Base-by-base conservation (phyloP, 2,329 filamentous ascomycete species). In the Immersiporthe knoxdaviesiana region DNA sequence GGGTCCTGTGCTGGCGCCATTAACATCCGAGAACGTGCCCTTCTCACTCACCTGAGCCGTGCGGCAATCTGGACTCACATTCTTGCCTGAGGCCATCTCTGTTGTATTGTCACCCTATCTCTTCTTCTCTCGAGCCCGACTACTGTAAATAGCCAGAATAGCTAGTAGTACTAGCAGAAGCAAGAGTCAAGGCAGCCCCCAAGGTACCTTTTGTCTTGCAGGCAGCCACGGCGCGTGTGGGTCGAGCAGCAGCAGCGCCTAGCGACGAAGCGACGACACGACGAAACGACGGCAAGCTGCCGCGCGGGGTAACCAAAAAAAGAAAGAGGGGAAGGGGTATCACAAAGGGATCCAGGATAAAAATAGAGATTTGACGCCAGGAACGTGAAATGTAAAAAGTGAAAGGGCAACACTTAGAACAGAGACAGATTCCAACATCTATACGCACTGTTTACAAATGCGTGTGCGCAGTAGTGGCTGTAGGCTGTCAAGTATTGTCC, bases 1-100 rank as follows among this genome's bases (percentile, higher is more conserved):
- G 88, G 88, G 73, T 91, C 88, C 84, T 87, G 72, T 66, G 21
- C 37, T 27, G 58, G 41, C 62, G 30, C n/a, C 59, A 56, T 70
- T 56, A 68, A 47, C 41, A 47, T 50, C 52, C n/a, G 12, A 35
- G 8, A 7, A 21, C 27, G 37, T 4, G 24, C 21, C 12, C n/a
- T 32, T 11, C 39, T 8, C 37, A 16, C n/a, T 6, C 44, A 47
- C 44, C 10, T 47, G 7, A 6, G 8, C 5, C 1, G 39, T 21
- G 5, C 63, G 50, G n/a, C 14, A 35, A 8, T 47, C 11, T 54
- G 30, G 30, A 35, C 76, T 72, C 76, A 83, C 82, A 77, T 83
- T 81, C 70, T 83, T 81, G 73, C 82, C 79, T 5, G 82, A 82
- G 12, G 82, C 77, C 82, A 84, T 84, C 60, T 68, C 11, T 75